Evolutionary conservation across 2,329 filamentous ascomycete genomes (phyloP), one percentile per base, ranked within the genome.

Genomic region (Colletotrichum musae): DNA sequence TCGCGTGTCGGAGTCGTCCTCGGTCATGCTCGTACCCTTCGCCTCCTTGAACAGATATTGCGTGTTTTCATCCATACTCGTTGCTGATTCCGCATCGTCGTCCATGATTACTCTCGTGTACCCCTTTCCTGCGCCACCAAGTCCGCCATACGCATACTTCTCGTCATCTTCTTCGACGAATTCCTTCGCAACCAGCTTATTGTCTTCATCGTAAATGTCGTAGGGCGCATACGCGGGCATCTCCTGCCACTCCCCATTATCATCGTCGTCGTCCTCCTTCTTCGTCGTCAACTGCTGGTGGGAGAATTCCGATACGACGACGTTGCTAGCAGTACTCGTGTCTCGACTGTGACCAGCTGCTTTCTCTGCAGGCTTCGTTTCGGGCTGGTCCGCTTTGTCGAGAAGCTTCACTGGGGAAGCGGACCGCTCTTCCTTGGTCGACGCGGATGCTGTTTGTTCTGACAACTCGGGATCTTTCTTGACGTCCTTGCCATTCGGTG

Each of bases 11-110:
- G 97, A 95, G 26, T 95, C 93, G 58, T 91, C 88, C 45, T 91
- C 91, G 24, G 84, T 84, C 68, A 87, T 88, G 75, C 82, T 87
- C 3, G 86, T 92, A 52, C 84, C 86, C 62, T 85, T 86, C 15
- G 86, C 81, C 69, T 94, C 91, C 73, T 94, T 95, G 85, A 99
- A 99, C 3, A 99, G 87, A 78, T 99, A 99, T 64, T 94, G 91
- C 0, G 96, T 99, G 76, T 98, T 95, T 67, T 99, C 96, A 77
- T 99, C 96, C 90, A 99, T 90, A 82, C 95, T 98, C 4, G 94
- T 99, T 57, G 93, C 93, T 32, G 95, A 98, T 78, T 97, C 90
- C 15, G 92, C 95, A 80, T 99, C 96, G 72, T 99, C 96, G 75
- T 99, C 96, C 75, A 97, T 88, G 71, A 97, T 89, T n/a, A 99